Evolutionary conservation across 106 monocot species (phyloP).

Genomic region (Allium sativum): DNA sequence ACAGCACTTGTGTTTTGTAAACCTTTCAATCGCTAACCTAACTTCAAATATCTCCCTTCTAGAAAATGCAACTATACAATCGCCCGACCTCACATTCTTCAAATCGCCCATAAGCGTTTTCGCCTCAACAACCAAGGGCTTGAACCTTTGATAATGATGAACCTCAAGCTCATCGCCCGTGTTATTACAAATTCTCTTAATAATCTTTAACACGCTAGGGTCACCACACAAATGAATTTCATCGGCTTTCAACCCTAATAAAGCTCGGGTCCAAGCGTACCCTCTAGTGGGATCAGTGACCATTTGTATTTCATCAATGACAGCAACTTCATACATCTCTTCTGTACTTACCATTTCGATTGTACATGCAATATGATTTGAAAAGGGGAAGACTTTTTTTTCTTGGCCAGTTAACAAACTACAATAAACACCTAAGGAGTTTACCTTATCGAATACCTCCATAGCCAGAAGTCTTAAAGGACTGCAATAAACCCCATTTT

Average conservation of each 20-base stretch:
- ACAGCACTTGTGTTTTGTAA: conserved; percentile 82
- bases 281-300: conserved; percentile 68
- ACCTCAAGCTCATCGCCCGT: conserved; percentile 82
- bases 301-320: conserved; percentile 96
- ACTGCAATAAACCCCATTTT: conserved; percentile 75
- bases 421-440: conserved; percentile 78
- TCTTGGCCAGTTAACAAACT: conserved; percentile 88
- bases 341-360: conserved; percentile 87
- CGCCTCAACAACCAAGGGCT: conserved; percentile 90
- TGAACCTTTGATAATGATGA: conserved; percentile 67
- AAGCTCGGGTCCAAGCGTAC: conserved; percentile 80
- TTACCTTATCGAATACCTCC: conserved; percentile 97
- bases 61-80: conserved; percentile 93
- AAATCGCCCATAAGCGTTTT: conserved; percentile 72
- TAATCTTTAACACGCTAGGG: conserved; percentile 72
- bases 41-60: conserved; percentile 96
- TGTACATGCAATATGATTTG: conserved; percentile 79
- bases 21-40: conserved; percentile 80
- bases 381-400: conserved; percentile 68
- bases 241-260: conserved; percentile 90
- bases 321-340: conserved; percentile 74
- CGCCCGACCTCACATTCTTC: conserved; percentile 70
- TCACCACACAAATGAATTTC: conserved; percentile 98
- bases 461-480: conserved; percentile 88
- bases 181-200: conserved; percentile 57